These are phyloP conservation scores for Aspergillus udagawae DNA, from an alignment of 2,329 filamentous ascomycete genomes.

Conservation along the genomic window DNA sequence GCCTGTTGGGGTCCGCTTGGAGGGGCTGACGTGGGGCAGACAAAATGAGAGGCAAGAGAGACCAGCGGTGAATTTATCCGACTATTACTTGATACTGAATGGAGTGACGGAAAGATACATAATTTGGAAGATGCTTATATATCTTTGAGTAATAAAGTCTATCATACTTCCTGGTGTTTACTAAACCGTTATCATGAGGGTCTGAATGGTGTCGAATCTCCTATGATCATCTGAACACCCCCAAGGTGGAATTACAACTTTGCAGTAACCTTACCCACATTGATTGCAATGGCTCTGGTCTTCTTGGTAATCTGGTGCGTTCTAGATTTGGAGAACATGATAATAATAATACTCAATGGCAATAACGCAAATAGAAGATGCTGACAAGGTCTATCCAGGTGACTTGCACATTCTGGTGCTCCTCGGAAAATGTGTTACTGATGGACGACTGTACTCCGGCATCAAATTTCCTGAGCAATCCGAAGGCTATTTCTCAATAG, in stretches of 20 bases:
- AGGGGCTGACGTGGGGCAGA: slow-evolving; percentile 25
- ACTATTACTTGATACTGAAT: not conserved
- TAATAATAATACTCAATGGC: not conserved
- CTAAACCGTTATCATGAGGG: not conserved
- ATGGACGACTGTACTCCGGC: not conserved
- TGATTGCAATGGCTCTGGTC: not conserved
- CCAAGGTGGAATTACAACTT: not conserved
- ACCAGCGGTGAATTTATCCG: not conserved
- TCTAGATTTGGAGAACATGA: not conserved
- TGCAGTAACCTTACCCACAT: not conserved
- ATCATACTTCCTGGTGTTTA: too few relatives aligned
- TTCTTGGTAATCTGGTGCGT: not conserved
- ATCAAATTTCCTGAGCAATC: not conserved
- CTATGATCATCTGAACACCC: too few relatives aligned
- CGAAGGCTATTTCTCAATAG: not conserved
- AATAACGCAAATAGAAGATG: not conserved
- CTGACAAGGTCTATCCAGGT: not conserved
- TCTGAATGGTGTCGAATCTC: not conserved
- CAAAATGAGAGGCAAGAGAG: not conserved
- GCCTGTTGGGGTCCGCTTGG: slow-evolving; percentile 26
- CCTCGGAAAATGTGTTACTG: not conserved
- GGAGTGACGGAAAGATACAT: not conserved
- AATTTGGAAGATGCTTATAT: not conserved
- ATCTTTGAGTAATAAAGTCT: too few relatives aligned
- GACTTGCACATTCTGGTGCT: not conserved